Evolutionary conservation across 148 eudicot genomes (phyloP), one percentile per base, ranked within the genome.

Genomic region (Oxyria digyna): DNA sequence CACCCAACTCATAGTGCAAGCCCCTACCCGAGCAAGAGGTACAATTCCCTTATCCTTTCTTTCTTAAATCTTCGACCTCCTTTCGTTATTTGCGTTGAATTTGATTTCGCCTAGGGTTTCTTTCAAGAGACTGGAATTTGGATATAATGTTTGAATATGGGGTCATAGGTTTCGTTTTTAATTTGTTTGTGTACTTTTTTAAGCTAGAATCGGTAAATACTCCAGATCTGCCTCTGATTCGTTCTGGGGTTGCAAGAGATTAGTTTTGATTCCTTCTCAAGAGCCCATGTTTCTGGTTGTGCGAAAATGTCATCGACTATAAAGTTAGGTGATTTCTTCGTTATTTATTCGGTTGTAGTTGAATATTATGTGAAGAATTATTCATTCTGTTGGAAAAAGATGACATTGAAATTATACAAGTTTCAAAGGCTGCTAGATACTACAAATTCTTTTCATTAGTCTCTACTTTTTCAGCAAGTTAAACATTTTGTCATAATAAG

Each of bases 1-100:
- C 72, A 46, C 71, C 32, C 91, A 84, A 87, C 91, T 86, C 45
- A 83, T 86, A 86, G 74, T 86, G 91, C 86, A 86, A 84, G 70
- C 91, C 87, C 67, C 78, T 86, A 31, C 82, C 90, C 54, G 91
- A 86, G 54, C 86, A 71, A 24, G 91, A 86, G 86, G 91, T 72
- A 38, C 62, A 9, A 20, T 38, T 48, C 62, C 23, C 50, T 13
- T 67, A 54, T 9, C 49, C 52, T 0, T 13, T 49, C 55, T 17
- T 27, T 41, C 42, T 4, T 69, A 49, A 8, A 69, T 32, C 29
- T 67, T 32, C 54, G 52, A 18, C 9, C n/a, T 18, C 35, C 46
- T 45, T 2, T 68, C 38, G 35, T 9, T 69, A 32, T 50, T 12
- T 50, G 17, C 14, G 21, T 69, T 43, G 27, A 31, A 2, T 54